These are phyloP conservation scores for Garcia nutans DNA, from an alignment of 345 rosid genomes.

Conservation along the genomic window DNA sequence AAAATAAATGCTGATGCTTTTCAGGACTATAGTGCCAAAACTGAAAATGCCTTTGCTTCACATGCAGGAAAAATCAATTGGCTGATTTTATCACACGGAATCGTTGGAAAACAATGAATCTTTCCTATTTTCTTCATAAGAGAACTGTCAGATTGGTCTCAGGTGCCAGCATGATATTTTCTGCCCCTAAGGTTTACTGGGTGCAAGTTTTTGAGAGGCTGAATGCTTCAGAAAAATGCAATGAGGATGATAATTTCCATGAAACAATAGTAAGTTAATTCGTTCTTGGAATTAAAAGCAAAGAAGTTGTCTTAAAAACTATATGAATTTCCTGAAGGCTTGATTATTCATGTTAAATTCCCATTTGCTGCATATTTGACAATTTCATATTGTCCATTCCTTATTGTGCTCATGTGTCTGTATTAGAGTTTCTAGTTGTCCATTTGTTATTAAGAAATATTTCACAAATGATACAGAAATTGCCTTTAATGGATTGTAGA, in stretches of 20 bases:
- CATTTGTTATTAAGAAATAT: not conserved
- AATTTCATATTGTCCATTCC: not conserved
- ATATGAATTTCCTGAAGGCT: constrained; percentile 5
- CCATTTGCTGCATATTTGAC: not conserved
- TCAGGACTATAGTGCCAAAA: constrained; percentile 13
- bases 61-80: constrained; percentile 41
- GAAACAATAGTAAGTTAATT: constrained; percentile 55
- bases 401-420: no score
- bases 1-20: constrained; percentile 6
- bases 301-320: constrained; percentile 2
- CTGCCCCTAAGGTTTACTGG: constrained; percentile 67
- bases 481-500: not conserved
- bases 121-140: constrained; percentile 62
- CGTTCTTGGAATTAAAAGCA: constrained; percentile 8
- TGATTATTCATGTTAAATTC: not conserved
- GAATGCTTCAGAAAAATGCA: constrained; percentile 31
- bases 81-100: constrained; percentile 52
- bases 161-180: constrained; percentile 67
- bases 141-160: constrained; percentile 74
- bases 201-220: constrained; percentile 48
- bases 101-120: constrained; percentile 52
- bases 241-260: constrained; percentile 29
- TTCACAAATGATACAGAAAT: not conserved
- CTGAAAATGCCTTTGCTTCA: constrained; percentile 16
- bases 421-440: not conserved